Evolutionary conservation across 2,329 filamentous ascomycete species (phyloP).

Genomic region (Aspergillus neotritici): DNA sequence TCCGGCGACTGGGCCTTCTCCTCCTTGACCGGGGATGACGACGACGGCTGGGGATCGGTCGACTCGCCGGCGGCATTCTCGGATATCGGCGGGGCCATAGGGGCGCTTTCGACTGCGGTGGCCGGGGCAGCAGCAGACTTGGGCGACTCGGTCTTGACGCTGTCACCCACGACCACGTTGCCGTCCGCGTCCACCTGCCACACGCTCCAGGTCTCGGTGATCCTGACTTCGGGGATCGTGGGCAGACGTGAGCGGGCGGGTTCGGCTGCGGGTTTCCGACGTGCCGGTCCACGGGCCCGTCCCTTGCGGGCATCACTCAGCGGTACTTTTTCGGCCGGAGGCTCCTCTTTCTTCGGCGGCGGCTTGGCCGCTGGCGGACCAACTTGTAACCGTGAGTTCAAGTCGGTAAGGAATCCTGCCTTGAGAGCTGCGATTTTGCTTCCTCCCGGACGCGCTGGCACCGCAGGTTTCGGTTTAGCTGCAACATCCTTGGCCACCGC

Average conservation of each 20-base stretch:
- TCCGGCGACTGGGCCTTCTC: too few relatives aligned
- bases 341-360: conserved; percentile 63
- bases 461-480: conserved; percentile 70
- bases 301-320: conserved; percentile 84
- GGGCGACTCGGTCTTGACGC: conserved; percentile 12
- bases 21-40: too few relatives aligned
- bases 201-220: conserved; percentile 38
- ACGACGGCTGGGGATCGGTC: conserved; percentile 22
- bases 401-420: conserved; percentile 84
- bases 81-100: conserved; percentile 27
- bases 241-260: conserved; percentile 43
- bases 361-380: conserved; percentile 69
- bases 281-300: conserved; percentile 78
- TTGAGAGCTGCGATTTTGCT: conserved; percentile 88
- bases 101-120: conserved; percentile 6
- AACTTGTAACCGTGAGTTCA: conserved; percentile 81
- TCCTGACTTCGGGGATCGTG: conserved; percentile 33
- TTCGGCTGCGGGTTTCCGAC: conserved; percentile 61
- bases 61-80: conserved; percentile 33
- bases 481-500: conserved; percentile 23
- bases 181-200: conserved; percentile 35
- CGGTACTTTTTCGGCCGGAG: conserved; percentile 67
- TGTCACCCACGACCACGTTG: conserved; percentile 26
- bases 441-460: conserved; percentile 71
- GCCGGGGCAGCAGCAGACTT: conserved; percentile 10